Conservation (phyloP, 345 rosid species). For the Euphorbia pulcherrima region DNA sequence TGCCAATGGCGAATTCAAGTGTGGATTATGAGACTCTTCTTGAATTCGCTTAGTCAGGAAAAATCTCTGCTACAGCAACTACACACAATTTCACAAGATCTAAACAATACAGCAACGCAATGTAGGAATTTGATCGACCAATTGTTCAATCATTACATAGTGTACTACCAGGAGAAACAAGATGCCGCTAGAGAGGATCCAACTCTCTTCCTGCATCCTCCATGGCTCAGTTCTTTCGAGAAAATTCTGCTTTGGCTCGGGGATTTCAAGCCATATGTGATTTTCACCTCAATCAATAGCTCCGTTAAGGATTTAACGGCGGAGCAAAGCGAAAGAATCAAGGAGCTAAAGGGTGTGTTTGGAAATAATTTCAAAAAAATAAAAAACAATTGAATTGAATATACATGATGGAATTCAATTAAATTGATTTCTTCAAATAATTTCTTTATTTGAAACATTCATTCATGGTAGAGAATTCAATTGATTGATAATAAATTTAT, state of each 20-base stretch:
- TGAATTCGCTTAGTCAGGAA: slow-evolving; percentile 30
- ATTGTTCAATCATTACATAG: slow-evolving; percentile 29
- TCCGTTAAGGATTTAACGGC: slow-evolving; percentile 20
- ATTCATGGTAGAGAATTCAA: too few species aligned
- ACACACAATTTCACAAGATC: neutral
- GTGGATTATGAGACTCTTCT: slow-evolving; percentile 21
- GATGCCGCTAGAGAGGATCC: slow-evolving; percentile 17
- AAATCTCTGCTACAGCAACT: slow-evolving; percentile 17
- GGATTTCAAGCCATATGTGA: slow-evolving; percentile 34
- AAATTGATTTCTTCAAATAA: too few species aligned
- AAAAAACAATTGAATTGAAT: too few species aligned
- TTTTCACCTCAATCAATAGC: slow-evolving; percentile 24
- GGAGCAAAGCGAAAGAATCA: slow-evolving; percentile 25
- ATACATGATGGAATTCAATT: too few species aligned
- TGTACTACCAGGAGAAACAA: slow-evolving; percentile 28
- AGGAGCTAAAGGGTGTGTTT: too few species aligned
- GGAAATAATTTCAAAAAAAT: too few species aligned
- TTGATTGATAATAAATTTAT: too few species aligned
- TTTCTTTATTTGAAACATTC: too few species aligned
- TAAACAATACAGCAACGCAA: neutral
- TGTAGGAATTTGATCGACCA: slow-evolving; percentile 20
- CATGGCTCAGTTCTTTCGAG: slow-evolving; percentile 42
- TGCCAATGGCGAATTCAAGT: too few species aligned
- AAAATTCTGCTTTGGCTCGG: slow-evolving; percentile 34
- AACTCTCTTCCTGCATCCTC: slow-evolving; percentile 35